Conservation (phyloP, 805 yeast genomes). For the Saccharomycopsis guyanensis region DNA sequence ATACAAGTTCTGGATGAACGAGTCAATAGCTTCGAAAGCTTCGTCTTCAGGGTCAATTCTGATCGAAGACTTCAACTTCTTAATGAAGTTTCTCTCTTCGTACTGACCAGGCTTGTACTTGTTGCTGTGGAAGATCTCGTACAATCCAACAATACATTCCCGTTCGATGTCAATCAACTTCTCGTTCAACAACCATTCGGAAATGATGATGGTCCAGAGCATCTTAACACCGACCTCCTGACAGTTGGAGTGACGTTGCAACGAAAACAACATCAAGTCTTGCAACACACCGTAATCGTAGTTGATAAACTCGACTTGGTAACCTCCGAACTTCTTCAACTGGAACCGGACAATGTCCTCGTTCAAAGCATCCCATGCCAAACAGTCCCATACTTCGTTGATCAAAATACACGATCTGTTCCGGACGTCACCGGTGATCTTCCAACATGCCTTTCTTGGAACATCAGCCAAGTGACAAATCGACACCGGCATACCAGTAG, state of each 20-base stretch:
- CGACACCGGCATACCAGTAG: slow-evolving; percentile 61
- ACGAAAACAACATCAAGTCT: slow-evolving; percentile 57
- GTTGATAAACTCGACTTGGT: slow-evolving; percentile 56
- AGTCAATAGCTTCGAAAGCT: slow-evolving; percentile 42
- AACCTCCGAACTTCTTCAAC: slow-evolving; percentile 56
- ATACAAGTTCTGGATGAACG: slow-evolving; percentile 45
- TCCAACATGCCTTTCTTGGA: slow-evolving; percentile 62
- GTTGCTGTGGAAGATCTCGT: slow-evolving; percentile 52
- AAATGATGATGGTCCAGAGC: slow-evolving; percentile 63
- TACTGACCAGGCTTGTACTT: slow-evolving; percentile 46
- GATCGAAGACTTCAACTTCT: slow-evolving; percentile 40
- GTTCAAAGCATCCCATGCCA: slow-evolving; percentile 55
- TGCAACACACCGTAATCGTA: slow-evolving; percentile 53
- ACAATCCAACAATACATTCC: slow-evolving; percentile 55
- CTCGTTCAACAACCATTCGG: slow-evolving; percentile 55
- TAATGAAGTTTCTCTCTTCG: slow-evolving; percentile 50
- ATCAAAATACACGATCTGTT: slow-evolving; percentile 48
- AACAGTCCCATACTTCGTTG: slow-evolving; percentile 60
- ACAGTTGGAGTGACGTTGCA: slow-evolving; percentile 58
- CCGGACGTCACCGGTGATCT: slow-evolving; percentile 57
- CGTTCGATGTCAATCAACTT: slow-evolving; percentile 52
- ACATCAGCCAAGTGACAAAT: slow-evolving; percentile 63
- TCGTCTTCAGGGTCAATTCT: slow-evolving; percentile 58
- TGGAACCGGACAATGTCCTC: slow-evolving; percentile 54
- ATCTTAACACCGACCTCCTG: slow-evolving; percentile 57